Base-by-base conservation (phyloP, 371 early-diverging fungal species). In the Mucor irregularis region DNA sequence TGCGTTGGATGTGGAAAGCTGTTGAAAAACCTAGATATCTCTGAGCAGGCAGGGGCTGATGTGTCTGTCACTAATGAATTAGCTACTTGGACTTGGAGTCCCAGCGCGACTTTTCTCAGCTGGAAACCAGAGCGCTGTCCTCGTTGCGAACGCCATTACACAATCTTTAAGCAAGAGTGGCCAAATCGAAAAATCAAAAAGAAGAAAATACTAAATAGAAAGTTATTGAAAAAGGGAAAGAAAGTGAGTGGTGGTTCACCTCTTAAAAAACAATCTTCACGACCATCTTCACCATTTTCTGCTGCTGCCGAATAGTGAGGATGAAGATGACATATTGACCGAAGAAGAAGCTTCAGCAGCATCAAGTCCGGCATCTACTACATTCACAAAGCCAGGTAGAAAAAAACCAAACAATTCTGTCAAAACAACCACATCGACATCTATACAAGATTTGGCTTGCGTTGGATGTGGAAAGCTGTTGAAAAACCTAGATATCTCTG, bases 71-170 rank as follows among this genome's bases (percentile, higher is more conserved):
- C 71, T 1, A 68, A 67, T 33, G 74, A 72, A n/a, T 44, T 78
- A 0, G 73, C 71, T 7, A 78, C 78, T n/a, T 78, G 78, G 78
- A 66, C 73, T 4, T 78, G 78, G 78, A 78, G 68, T 24, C 78
- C 78, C 3, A 74, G 78, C 46, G 75, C 73, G 8, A 54, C 63
- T 4, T 78, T 78, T 43, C 68, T 66, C 2, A 69, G 72, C 31
- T 78, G 78, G 78, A 42, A 49, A 16, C 74, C 73, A 1, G 60
- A 72, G 38, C 63, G 78, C 14, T 78, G 78, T 39, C 74, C 78
- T 39, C 59, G 78, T 8, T 78, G 78, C 34, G 78, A 78, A 56
- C 66, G 78, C 11, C 78, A 78, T 47, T 64, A 44, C 49, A 55
- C 55, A 11, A 64, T 78, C 4, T 78, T 70, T 59, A 52, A 47